Evolutionary conservation across 257 asterid species (phyloP).

Genomic region (Striga asiatica): DNA sequence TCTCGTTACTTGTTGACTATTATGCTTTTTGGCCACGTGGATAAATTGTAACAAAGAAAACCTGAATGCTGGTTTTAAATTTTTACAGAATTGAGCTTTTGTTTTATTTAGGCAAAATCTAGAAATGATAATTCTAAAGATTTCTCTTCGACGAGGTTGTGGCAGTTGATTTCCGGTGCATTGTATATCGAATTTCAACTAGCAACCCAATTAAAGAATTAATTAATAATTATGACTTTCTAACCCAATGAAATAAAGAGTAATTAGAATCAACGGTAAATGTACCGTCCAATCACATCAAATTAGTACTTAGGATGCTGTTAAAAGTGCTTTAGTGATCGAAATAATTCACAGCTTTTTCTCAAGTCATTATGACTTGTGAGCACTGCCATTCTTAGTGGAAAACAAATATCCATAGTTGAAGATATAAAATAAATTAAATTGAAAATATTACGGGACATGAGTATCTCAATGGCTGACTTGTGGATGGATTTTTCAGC

Average conservation of each 20-base stretch:
- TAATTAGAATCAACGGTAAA: background rate
- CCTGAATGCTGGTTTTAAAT: too few species aligned
- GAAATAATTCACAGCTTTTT: constrained; percentile 22
- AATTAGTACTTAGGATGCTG: background rate
- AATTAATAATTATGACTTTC: background rate
- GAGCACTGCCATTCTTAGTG: constrained; percentile 12
- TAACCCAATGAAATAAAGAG: background rate
- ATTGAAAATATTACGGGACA: constrained; percentile 10
- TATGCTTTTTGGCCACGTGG: too few species aligned
- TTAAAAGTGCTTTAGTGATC: background rate
- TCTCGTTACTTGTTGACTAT: too few species aligned
- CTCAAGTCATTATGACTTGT: background rate
- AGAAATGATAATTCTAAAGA: too few species aligned
- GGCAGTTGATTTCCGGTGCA: too few species aligned
- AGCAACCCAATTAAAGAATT: too few species aligned
- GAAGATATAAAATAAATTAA: background rate
- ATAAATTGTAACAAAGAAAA: too few species aligned
- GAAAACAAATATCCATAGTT: constrained; percentile 11
- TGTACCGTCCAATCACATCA: background rate
- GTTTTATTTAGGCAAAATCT: too few species aligned
- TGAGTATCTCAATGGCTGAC: constrained; percentile 28
- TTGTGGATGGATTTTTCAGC: constrained; percentile 18
- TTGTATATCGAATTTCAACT: too few species aligned
- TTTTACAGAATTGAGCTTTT: too few species aligned
- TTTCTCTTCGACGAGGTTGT: too few species aligned